Evolutionary conservation across 192 early-diverging fungal species (phyloP), one percentile per base, ranked within the genome.

Genomic region (Funneliformis mosseae): DNA sequence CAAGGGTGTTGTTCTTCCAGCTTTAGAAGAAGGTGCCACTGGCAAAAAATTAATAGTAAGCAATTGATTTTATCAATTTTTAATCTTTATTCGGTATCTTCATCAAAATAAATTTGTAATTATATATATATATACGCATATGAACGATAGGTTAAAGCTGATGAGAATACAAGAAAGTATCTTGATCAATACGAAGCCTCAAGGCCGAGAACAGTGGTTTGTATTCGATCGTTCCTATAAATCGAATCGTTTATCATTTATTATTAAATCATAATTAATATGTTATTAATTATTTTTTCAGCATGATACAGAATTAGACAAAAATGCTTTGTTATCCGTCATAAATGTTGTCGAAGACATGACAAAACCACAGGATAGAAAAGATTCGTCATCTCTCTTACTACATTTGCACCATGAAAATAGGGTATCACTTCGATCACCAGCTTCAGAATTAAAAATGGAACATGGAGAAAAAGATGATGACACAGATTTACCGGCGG

Each of bases 41-140:
- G 75, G 81, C 33, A 90, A 90, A 76, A 85, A 84, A 66, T 73
- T 89, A 16, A 89, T 87, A 83, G 88, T 86, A 71, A 66, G 87
- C 80, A 27, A 68, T 63, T 16, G 8, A 38, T 69, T 63, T 9
- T 55, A 43, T 55, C 14, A n/a, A 1, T 48, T 62, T 11, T n/a
- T 33, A 8, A 55, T 50, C 14, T 3, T 33, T 33, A 33, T 33
- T 2, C 14, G 7, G 23, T 59, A 21, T 38, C n/a, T 38, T 74
- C 2, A 8, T 33, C 8, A 8, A 55, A 28, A 23, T 50, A 48
- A 18, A 25, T 8, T 55, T 39, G 16, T 41, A 79, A 79, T n/a
- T 82, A 83, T n/a, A 81, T 84, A 39, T 81, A 74, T 72, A 60
- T 81, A 8, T 79, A 8, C 4, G 28, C 50, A 12, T 28, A 23